phyloP scores from a whole-genome alignment of 306 rosid species.

The Lupinus albus region DNA sequence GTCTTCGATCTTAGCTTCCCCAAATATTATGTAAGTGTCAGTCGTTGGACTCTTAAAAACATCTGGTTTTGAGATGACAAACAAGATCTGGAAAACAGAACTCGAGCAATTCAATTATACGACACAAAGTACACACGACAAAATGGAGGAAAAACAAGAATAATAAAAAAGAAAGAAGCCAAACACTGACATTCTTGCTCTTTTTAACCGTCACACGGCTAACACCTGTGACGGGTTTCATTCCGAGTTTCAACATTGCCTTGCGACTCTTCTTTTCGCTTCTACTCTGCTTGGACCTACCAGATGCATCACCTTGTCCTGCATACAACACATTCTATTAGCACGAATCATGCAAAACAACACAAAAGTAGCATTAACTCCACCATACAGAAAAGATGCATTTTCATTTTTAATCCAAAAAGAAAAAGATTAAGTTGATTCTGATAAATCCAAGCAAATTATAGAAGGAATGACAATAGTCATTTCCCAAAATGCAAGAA shows the following conservation, averaged over 20 bases:
- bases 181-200: conserved; percentile 78
- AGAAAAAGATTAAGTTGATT: background rate
- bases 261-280: conserved; percentile 92
- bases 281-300: conserved; percentile 88
- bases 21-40: conserved; percentile 82
- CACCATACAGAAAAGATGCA: background rate
- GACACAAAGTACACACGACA: background rate
- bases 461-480: background rate
- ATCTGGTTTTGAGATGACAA: conserved; percentile 87
- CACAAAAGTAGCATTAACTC: too few species aligned
- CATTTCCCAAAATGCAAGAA: background rate
- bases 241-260: conserved; percentile 92
- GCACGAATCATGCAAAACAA: background rate
- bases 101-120: background rate
- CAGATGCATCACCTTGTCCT: conserved; percentile 66
- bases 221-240: conserved; percentile 82
- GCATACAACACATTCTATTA: conserved; percentile 11
- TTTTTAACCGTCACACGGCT: conserved; percentile 88
- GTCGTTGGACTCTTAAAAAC: conserved; percentile 95
- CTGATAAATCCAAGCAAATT: background rate
- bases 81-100: conserved; percentile 58
- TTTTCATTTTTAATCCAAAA: background rate
- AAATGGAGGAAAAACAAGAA: background rate
- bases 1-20: conserved; percentile 95
- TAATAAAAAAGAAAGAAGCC: background rate